A percentile compares a stretch with the other conserved stretches of the same genome.
phyloP scores from a whole-genome alignment of 768 basidiomycete genomes.

The Lactarius deliciosus region DNA sequence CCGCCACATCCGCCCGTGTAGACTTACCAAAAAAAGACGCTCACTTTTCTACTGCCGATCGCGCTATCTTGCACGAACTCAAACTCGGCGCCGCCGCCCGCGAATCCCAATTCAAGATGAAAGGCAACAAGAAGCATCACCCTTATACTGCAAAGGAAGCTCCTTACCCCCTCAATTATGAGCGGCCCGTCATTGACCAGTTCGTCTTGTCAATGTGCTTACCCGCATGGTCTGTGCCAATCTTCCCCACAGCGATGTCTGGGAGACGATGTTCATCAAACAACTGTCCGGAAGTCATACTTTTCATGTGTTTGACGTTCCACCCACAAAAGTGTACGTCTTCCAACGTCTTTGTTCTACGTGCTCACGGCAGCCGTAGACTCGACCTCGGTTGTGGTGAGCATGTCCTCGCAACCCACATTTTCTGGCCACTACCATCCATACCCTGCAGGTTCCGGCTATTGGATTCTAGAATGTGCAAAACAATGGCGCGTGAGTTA shows the following conservation, averaged over 20 bases:
- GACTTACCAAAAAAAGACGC: slow-evolving; percentile 10
- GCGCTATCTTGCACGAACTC: slow-evolving; percentile 58
- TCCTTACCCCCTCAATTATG: slow-evolving; percentile 71
- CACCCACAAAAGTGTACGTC: slow-evolving; percentile 62
- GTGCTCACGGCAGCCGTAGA: slow-evolving; percentile 36
- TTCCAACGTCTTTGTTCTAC: slow-evolving; percentile 5
- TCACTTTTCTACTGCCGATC: slow-evolving; percentile 61
- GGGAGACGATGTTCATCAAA: slow-evolving; percentile 59
- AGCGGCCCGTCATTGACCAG: slow-evolving; percentile 62
- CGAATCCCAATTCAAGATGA: slow-evolving; percentile 55
- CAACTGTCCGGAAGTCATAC: slow-evolving; percentile 58
- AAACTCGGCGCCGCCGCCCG: slow-evolving; percentile 52
- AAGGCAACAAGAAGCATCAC: slow-evolving; percentile 55
- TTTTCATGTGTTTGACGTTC: slow-evolving; percentile 61
- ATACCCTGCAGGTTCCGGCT: slow-evolving; percentile 55
- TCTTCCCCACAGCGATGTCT: slow-evolving; percentile 52
- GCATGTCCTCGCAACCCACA: slow-evolving; percentile 28
- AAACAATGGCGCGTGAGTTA: slow-evolving; percentile 55
- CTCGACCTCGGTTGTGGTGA: slow-evolving; percentile 74
- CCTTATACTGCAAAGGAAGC: slow-evolving; percentile 49
- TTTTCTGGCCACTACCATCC: neutral
- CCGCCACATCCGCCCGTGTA: neutral
- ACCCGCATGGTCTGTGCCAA: slow-evolving; percentile 5
- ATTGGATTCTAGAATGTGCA: slow-evolving; percentile 69
- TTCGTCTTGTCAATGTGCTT: slow-evolving; percentile 40